Percentiles rank a stretch among this genome's conserved stretches.
These are phyloP conservation scores for Selenicereus undatus DNA, from an alignment of 148 eudicot genomes.

Conservation along the genomic window DNA sequence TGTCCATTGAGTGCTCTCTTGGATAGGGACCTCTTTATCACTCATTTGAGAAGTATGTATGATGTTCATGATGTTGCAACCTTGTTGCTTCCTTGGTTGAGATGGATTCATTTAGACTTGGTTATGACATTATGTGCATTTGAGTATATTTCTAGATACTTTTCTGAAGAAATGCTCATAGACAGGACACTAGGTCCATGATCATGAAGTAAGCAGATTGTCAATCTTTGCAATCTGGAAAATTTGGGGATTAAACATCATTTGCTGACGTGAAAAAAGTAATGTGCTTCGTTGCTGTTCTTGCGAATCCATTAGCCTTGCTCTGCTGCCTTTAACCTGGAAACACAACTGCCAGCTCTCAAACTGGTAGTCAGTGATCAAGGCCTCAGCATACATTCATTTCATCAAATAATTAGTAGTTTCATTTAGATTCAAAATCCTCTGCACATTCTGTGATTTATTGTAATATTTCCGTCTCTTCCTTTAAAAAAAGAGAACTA, in stretches of 20 bases:
- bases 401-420: background rate
- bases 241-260: background rate
- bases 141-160: conserved; percentile 11
- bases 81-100: conserved; percentile 22
- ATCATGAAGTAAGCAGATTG: background rate
- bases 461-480: too few relatives aligned
- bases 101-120: conserved; percentile 12
- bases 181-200: background rate
- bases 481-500: too few relatives aligned
- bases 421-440: background rate
- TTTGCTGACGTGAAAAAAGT: background rate
- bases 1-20: conserved; percentile 24
- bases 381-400: background rate
- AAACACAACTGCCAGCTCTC: background rate
- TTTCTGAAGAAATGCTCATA: conserved; percentile 9
- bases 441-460: background rate
- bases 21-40: conserved; percentile 21
- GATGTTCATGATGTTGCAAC: conserved; percentile 15
- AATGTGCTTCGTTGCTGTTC: background rate
- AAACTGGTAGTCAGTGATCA: background rate
- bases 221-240: background rate
- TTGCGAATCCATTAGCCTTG: background rate
- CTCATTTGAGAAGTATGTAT: conserved; percentile 14
- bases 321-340: background rate
- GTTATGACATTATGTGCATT: conserved; percentile 13